Evolutionary conservation across 345 rosid species (phyloP), one percentile per base, ranked within the genome.

Genomic region (Eucalyptus pauciflora): DNA sequence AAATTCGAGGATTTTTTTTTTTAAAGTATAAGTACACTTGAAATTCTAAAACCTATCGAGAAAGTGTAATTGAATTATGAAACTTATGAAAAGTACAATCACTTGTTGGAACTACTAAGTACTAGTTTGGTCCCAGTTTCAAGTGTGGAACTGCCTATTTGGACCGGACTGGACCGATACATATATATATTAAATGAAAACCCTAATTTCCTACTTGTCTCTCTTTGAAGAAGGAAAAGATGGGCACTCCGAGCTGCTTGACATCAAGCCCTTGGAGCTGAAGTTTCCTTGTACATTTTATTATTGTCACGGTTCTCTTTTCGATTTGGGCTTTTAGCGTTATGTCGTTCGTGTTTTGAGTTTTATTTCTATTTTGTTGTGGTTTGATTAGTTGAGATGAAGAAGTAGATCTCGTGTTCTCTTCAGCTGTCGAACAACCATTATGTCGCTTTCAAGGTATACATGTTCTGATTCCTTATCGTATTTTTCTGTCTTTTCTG

Each of bases 401-500:
- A 91, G 96, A 96, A 95, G 95, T 96, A 95, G 96, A 96, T 95
- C 96, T 93, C 95, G n/a, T 95, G 95, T 92, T 94, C 96, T 64
- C 97, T 96, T 89, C 93, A 92, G 88, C 88, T 96, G 90, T 93
- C 94, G 37, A 96, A 95, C 91, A 94, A 92, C 71, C 91, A n/a
- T 91, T 90, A 92, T 94, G 96, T 94, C 8, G 97, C 98, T 89
- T 96, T 95, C 93, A 95, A 96, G 97, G 98, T 96, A 92, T 52
- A 12, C 88, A 71, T 27, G 24, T 37, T 49, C 86, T 51, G 31
- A 27, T 37, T 11, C 41, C 33, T 71, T 8, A 13, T 29, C 11
- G 12, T 25, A 13, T 56, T 31, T 64, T 41, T 24, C 13, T 12
- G 1, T 15, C 7, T 52, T 41, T 50, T 31, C 22, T 7, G 10